Evolutionary conservation across 441 rosid genomes (phyloP).

Genomic region (Corymbia citriodora): DNA sequence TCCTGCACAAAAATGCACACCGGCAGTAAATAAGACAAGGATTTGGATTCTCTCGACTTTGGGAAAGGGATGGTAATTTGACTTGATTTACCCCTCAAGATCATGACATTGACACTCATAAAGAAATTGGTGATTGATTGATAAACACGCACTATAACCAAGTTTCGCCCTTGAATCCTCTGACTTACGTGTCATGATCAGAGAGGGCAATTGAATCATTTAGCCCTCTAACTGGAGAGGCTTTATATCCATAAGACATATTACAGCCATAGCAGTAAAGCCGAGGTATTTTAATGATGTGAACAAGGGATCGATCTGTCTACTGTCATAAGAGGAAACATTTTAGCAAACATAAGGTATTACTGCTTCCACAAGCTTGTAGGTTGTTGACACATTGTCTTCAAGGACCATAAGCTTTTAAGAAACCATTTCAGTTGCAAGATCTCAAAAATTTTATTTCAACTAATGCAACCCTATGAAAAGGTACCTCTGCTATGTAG

Average conservation of each 20-base stretch:
- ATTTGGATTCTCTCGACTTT: neutral
- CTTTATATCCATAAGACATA: neutral
- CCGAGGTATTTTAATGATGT: neutral
- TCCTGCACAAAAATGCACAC: slow-evolving; percentile 37
- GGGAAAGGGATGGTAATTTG: neutral
- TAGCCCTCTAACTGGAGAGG: neutral
- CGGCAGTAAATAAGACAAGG: neutral
- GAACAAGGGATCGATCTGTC: neutral
- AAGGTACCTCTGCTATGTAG: neutral
- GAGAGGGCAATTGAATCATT: neutral
- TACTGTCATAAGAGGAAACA: neutral
- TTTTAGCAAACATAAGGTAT: neutral
- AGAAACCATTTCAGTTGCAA: neutral
- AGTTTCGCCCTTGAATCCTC: neutral
- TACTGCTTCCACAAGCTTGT: neutral
- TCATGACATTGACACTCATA: neutral
- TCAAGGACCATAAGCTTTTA: neutral
- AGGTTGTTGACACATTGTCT: neutral
- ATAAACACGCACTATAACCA: neutral
- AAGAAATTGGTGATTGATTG: neutral
- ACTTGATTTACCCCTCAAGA: neutral
- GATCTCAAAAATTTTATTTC: neutral
- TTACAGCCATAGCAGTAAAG: neutral
- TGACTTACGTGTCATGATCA: neutral
- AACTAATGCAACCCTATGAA: neutral